Base-by-base conservation (phyloP, 169 alveolate species). In the Plasmodium blacklocki region DNA sequence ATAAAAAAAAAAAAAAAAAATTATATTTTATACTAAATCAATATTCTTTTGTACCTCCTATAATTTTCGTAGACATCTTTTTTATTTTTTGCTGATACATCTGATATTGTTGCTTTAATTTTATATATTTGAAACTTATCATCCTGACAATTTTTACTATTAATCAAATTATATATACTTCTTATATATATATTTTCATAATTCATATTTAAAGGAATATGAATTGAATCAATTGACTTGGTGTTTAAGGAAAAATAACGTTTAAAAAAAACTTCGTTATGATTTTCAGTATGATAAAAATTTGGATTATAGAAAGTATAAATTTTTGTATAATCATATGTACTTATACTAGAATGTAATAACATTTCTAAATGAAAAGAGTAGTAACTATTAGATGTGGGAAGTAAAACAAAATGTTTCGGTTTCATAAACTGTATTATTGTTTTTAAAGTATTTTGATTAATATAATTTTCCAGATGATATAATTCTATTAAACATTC, bases 351-450 rank as follows among this genome's bases (percentile, higher is more conserved):
- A 7, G 91, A 58, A 47, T 67, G 9, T 15, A 83, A 60, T 83
- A 83, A 39, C 71, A 83, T 47, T 58, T 83, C 91, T 12, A 83
- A 83, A 83, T 83, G 39, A 26, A 83, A 67, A 3, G 91, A 56
- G 59, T 54, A 52, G 43, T 54, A 83, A 23, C 74, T 54, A 68
- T 83, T 70, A 60, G 73, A 83, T 2, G 66, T 54, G 32, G 91
- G 91, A 39, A 83, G 73, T n/a, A 83, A 60, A 26, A 83, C 85
- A 83, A 83, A 83, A 67, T 83, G 19, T 39, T 68, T 70, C 29
- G 91, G 91, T 47, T 83, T 83, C 64, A 83, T 68, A 12, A 68
- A n/a, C 15, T 9, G 60, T 68, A 83, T 32, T 18, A 83, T 58
- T 3, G 66, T 83, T 56, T 68, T 83, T 54, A 83, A 63, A 19